phyloP scores from a whole-genome alignment of 139 green algal genomes.

The Deuterostichococcus epilithicus region DNA sequence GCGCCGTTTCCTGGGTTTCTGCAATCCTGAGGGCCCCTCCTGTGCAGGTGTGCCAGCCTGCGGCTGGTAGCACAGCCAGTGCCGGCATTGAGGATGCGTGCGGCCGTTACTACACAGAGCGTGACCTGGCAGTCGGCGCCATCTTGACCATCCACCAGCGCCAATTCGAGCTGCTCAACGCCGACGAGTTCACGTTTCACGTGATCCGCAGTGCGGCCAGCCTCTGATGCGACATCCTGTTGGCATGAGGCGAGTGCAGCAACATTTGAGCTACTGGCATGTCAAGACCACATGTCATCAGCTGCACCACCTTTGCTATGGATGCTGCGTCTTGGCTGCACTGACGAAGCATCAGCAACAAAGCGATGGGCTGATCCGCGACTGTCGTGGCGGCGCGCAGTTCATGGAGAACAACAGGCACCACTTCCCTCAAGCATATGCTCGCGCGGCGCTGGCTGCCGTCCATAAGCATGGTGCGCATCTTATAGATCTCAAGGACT shows the following conservation, averaged over 20 bases:
- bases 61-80: conserved; percentile 32
- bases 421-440: conserved; percentile 12
- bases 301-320: background rate
- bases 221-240: background rate
- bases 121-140: conserved; percentile 76
- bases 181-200: conserved; percentile 83
- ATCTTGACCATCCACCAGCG: conserved; percentile 66
- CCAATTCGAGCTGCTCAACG: conserved; percentile 74
- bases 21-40: background rate
- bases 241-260: background rate
- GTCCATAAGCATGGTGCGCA: background rate
- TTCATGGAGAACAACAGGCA: conserved; percentile 53
- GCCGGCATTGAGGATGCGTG: conserved; percentile 25
- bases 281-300: background rate
- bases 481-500: background rate
- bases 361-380: background rate
- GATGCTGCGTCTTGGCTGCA: background rate
- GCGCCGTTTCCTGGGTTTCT: background rate
- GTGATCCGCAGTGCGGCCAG: background rate
- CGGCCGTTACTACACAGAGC: conserved; percentile 53
- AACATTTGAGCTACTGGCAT: background rate
- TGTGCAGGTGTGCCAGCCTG: conserved; percentile 24
- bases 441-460: background rate
- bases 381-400: background rate
- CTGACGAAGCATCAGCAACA: background rate